Base-by-base conservation (phyloP, 2,329 filamentous ascomycete species). In the Sporothrix euskadiensis region DNA sequence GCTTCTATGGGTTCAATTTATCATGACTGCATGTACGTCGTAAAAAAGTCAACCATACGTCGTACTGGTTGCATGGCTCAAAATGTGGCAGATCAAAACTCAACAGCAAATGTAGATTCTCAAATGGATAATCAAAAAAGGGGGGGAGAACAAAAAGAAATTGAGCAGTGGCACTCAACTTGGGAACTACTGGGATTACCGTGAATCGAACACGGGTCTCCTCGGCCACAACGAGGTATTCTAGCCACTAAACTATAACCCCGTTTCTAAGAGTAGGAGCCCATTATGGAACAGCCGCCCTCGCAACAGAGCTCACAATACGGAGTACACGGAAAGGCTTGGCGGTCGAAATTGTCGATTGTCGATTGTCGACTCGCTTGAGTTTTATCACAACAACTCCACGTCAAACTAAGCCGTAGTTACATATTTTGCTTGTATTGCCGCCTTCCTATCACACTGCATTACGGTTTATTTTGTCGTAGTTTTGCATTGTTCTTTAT, bases 121-220 rank as follows among this genome's bases (percentile, higher is more conserved):
- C 12, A 16, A 44, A 44, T 12, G 12, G 9, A 44, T 3, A 12
- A 41, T 3, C 9, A 12, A 44, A 44, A 44, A 44, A 44, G 26
- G 26, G 26, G 26, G 26, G 26, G 2, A 44, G 3, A 44, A 5
- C 4, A 49, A 16, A 49, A 49, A 49, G n/a, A 49, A 49, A 49
- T 49, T 19, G 44, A 49, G 44, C 44, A 49, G 44, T 49, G 44
- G 44, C 44, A 49, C 44, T 49, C 44, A 49, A 49, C 14, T 49
- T 14, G 14, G 14, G 44, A 49, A 49, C 74, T 72, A 71, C 66
- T 75, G 72, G 73, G 74, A 75, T 73, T 72, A 75, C 74, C 75
- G 73, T 76, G 75, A 76, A 76, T 76, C 74, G 75, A 76, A 76
- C 74, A 76, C 73, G 75, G 73, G 74, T 76, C 73, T 76, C 73